Evolutionary conservation across 495 filamentous ascomycete genomes (phyloP).

Genomic region (Mycothermus thermophilus): DNA sequence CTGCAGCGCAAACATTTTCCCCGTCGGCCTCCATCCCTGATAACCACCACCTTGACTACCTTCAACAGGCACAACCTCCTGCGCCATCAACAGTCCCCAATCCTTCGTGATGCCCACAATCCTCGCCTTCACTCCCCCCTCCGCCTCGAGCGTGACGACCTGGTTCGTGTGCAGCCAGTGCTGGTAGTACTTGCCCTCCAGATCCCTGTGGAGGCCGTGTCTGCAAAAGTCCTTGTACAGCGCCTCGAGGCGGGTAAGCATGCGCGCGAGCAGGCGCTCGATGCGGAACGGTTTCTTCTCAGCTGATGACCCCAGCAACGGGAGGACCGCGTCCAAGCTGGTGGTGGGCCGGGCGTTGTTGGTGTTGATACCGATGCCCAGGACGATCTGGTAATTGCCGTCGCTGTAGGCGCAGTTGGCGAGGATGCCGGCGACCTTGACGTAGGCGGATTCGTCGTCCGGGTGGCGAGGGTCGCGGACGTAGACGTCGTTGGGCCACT

Average conservation of each 20-base stretch:
- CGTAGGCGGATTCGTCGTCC: conserved; percentile 43
- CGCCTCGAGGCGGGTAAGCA: conserved; percentile 65
- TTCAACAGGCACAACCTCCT: conserved; percentile 65
- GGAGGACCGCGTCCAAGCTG: conserved; percentile 59
- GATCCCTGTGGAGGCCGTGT: conserved; percentile 52
- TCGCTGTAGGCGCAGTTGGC: conserved; percentile 73
- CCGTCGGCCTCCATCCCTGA: conserved; percentile 41
- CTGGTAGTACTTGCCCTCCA: conserved; percentile 70
- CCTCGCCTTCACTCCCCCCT: conserved; percentile 62
- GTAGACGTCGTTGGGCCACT: conserved; percentile 98
- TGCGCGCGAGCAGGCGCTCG: conserved; percentile 73
- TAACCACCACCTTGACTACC: conserved; percentile 32
- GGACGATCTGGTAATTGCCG: conserved; percentile 71
- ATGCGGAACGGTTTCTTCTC: conserved; percentile 45
- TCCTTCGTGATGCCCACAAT: conserved; percentile 82
- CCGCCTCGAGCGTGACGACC: conserved; percentile 74
- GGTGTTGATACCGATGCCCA: conserved; percentile 82
- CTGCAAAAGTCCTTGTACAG: conserved; percentile 62
- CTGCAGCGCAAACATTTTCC: conserved; percentile 70
- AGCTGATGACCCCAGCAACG: conserved; percentile 10
- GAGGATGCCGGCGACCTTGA: conserved; percentile 90
- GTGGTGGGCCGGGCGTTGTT: conserved; percentile 80
- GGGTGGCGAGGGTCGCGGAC: conserved; percentile 56
- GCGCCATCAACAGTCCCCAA: conserved; percentile 70
- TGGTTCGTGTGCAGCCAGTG: conserved; percentile 88